Percentiles rank a stretch among this genome's conserved stretches.
Evolutionary conservation across 192 early-diverging fungal species (phyloP).

Genomic region (Spinellus fusiger): DNA sequence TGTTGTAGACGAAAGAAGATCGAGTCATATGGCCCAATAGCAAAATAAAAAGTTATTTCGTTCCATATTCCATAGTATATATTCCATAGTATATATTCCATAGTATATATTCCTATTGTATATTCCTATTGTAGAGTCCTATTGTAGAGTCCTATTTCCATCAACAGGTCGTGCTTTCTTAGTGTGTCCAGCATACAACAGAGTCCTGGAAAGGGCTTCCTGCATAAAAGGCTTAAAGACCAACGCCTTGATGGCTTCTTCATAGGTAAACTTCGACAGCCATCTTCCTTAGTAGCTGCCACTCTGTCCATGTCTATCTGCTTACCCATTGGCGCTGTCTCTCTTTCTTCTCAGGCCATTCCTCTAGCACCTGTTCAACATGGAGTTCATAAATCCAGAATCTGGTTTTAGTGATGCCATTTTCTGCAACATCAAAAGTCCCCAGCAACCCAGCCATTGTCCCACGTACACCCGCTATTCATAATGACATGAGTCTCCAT

Average conservation of each 20-base stretch:
- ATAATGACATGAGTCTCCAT: neutral
- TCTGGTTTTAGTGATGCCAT: conserved; percentile 26
- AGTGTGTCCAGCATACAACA: neutral
- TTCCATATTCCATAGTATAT: too few relatives aligned
- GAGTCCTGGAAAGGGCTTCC: conserved; percentile 1
- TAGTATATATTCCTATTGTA: too few relatives aligned
- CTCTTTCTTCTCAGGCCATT: conserved; percentile 46
- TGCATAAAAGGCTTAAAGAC: conserved; percentile 17
- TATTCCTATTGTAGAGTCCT: too few relatives aligned
- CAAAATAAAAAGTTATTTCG: too few relatives aligned
- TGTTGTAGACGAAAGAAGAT: too few relatives aligned
- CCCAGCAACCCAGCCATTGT: conserved; percentile 37
- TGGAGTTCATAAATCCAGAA: conserved; percentile 51
- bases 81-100: too few relatives aligned
- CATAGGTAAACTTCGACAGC: conserved; percentile 13
- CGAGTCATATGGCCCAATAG: too few relatives aligned
- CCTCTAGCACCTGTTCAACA: conserved; percentile 39
- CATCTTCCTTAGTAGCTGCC: neutral
- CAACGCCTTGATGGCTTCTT: conserved; percentile 9
- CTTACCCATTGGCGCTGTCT: conserved; percentile 23
- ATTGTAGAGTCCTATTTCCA: neutral
- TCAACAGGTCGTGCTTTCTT: neutral
- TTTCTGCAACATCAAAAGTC: conserved; percentile 31
- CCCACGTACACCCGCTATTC: conserved; percentile 42
- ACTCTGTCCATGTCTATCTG: neutral